A percentile compares a stretch with the other conserved stretches of the same genome.
These are phyloP conservation scores for Phytophthora pluvialis DNA, from an alignment of 352 stramenopile species.

Conservation along the genomic window DNA sequence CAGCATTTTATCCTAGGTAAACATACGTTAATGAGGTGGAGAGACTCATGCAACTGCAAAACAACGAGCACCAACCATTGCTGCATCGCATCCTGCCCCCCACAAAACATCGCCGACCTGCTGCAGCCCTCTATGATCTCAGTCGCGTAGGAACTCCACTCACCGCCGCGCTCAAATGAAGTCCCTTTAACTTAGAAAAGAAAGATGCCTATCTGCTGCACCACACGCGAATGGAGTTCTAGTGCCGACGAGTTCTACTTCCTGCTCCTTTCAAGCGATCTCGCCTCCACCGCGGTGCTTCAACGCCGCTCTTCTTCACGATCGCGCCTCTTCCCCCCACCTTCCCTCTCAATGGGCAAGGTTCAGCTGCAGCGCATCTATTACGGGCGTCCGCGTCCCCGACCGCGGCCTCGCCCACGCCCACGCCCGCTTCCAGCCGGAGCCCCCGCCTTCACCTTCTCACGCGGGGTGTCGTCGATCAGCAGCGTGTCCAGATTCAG, in stretches of 20 bases:
- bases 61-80: background rate
- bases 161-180: conserved; percentile 30
- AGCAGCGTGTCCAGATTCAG: conserved; percentile 99
- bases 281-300: conserved; percentile 17
- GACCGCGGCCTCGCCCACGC: conserved; percentile 77
- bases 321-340: background rate
- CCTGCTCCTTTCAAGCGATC: conserved; percentile 2
- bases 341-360: conserved; percentile 12
- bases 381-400: conserved; percentile 62
- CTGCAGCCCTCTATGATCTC: conserved; percentile 11
- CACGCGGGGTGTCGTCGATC: conserved; percentile 98
- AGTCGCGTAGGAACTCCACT: conserved; percentile 5
- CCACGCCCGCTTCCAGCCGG: conserved; percentile 72
- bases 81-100: background rate
- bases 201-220: conserved; percentile 35
- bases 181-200: conserved; percentile 44
- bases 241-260: conserved; percentile 21
- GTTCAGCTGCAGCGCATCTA: conserved; percentile 18
- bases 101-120: background rate
- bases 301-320: conserved; percentile 16
- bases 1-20: background rate
- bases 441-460: conserved; percentile 88
- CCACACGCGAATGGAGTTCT: conserved; percentile 23
- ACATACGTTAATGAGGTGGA: background rate
- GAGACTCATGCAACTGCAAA: background rate